Evolutionary conservation across 2,329 filamentous ascomycete genomes (phyloP), one percentile per base, ranked within the genome.

Genomic region (Chlorencoelia australis): DNA sequence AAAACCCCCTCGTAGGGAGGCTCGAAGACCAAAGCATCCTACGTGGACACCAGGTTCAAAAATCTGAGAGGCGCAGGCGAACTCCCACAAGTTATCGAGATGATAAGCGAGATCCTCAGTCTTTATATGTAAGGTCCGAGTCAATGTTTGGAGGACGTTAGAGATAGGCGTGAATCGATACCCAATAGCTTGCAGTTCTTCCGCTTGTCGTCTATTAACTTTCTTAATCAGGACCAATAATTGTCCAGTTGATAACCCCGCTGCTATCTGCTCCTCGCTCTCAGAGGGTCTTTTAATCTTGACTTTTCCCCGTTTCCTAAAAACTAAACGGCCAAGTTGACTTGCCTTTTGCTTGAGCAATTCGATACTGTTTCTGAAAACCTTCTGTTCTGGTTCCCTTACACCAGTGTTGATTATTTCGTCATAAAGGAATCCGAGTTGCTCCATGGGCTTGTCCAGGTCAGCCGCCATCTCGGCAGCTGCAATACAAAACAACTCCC

Each of bases 401-500:
- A 53, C 62, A 33, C 73, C 82, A 0, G 83, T 89, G 1, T 71
- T 66, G 16, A 88, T 59, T 6, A 91, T 80, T 47, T 85, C 76
- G 45, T 88, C 81, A 63, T 82, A 89, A 1, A 91, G 63, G 5
- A 75, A 66, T 5, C 84, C 84, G 6, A 82, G 60, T 4, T 75
- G 67, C 6, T 71, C 66, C 2, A 89, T 60, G 3, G 71, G 67
- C 27, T 73, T 71, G 41, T 75, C 73, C 44, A 88, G 64, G 35
- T 74, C 71, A 8, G 71, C 66, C 1, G 86, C 82, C 5, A 94
- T 69, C 11, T 78, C 73, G 5, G 76, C 67, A 1, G 86, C 85
- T 2, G 85, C 80, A 8, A 85, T 67, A 52, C 84, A 93, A 57
- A 93, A 94, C 8, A 88, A 67, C 53, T 91, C 83, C 15, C 83